phyloP scores from a whole-genome alignment of 805 yeast species.

The Spathaspora gorwiae region DNA sequence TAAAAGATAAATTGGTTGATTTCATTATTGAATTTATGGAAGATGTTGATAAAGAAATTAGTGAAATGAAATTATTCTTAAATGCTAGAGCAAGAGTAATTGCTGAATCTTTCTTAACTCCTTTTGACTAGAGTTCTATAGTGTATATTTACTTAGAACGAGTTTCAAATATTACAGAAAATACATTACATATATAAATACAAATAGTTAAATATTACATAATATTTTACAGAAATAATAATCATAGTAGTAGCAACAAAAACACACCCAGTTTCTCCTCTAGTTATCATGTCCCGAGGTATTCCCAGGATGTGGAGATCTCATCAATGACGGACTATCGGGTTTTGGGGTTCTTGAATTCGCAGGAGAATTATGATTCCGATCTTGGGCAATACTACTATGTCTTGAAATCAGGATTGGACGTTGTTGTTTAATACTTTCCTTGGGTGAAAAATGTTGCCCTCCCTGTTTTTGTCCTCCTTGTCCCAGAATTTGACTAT shows the following conservation, averaged over 20 bases:
- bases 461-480: slow-evolving; percentile 9
- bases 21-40: slow-evolving; percentile 98
- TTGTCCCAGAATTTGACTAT: too few species aligned
- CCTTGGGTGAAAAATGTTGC: slow-evolving; percentile 28
- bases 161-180: background rate
- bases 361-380: background rate
- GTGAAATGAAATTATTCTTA: slow-evolving; percentile 95
- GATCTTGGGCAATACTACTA: background rate
- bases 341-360: slow-evolving; percentile 10
- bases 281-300: background rate
- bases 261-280: too few species aligned
- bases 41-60: slow-evolving; percentile 96
- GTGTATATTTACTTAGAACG: background rate
- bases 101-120: slow-evolving; percentile 92
- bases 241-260: too few species aligned
- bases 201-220: background rate
- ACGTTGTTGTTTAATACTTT: slow-evolving; percentile 18
- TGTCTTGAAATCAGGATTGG: background rate
- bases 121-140: slow-evolving; percentile 56
- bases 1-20: slow-evolving; percentile 91
- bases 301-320: slow-evolving; percentile 8
- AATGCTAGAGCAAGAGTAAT: slow-evolving; percentile 97
- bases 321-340: slow-evolving; percentile 14
- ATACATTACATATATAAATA: background rate
- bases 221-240: too few species aligned